Conservation (phyloP, 2,329 filamentous ascomycete species). For the Penicillium glabrum region DNA sequence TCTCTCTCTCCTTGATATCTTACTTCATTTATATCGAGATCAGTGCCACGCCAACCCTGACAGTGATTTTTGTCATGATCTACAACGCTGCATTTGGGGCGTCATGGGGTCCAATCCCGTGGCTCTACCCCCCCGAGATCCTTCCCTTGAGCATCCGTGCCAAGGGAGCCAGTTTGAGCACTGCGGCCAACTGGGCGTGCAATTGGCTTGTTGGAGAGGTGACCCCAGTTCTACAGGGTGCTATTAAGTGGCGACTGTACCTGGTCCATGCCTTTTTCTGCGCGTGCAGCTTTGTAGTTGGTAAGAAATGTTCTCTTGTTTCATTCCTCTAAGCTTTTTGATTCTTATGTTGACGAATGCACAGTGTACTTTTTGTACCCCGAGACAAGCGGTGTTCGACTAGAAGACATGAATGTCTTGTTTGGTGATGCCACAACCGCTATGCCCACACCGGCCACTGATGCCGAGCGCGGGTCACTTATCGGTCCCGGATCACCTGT, state of each 20-base stretch:
- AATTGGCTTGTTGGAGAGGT: constrained; percentile 97
- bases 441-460: constrained; percentile 73
- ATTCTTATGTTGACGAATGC: not conserved
- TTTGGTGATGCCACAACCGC: constrained; percentile 91
- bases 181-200: constrained; percentile 95
- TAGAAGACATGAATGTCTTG: constrained; percentile 94
- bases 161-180: constrained; percentile 94
- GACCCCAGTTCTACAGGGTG: constrained; percentile 88
- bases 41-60: constrained; percentile 70
- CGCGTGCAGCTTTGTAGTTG: constrained; percentile 89
- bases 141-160: constrained; percentile 93
- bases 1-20: constrained; percentile 84
- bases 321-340: not conserved
- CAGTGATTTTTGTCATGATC: constrained; percentile 94
- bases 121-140: constrained; percentile 99
- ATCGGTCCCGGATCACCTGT: constrained; percentile 77
- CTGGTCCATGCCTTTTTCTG: constrained; percentile 97
- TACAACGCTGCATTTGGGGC: constrained; percentile 98
- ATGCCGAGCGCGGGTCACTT: constrained; percentile 78
- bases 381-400: constrained; percentile 88
- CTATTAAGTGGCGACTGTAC: constrained; percentile 91
- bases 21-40: constrained; percentile 94
- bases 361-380: constrained; percentile 96
- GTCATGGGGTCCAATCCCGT: constrained; percentile 97
- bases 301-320: constrained; percentile 56